Conservation (phyloP, 495 filamentous ascomycete genomes). For the Neurospora sp. region DNA sequence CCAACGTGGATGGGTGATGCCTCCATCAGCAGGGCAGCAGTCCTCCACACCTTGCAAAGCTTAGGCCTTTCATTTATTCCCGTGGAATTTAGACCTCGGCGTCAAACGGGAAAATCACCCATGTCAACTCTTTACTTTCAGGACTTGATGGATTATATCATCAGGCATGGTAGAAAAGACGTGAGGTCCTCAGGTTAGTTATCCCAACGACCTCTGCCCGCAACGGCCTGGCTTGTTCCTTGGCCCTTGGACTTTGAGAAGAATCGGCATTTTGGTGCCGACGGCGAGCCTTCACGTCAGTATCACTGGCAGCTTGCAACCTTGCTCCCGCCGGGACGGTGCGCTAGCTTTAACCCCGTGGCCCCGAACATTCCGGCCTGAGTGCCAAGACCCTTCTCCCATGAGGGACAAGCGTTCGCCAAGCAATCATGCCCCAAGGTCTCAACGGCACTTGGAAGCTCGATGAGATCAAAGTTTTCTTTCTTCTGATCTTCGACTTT, state of each 20-base stretch:
- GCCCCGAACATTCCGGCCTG: conserved; percentile 40
- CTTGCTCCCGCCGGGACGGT: neutral
- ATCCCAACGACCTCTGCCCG: neutral
- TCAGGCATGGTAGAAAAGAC: neutral
- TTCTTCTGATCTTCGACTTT: neutral
- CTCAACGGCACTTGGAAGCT: conserved; percentile 4
- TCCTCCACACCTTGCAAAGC: neutral
- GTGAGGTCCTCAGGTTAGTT: neutral
- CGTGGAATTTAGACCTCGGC: neutral
- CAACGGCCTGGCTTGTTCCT: neutral
- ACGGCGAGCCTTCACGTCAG: neutral
- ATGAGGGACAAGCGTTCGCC: conserved; percentile 17
- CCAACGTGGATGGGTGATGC: neutral
- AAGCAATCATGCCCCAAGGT: conserved; percentile 7
- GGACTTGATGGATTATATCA: neutral
- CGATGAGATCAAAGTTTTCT: neutral
- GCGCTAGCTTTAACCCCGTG: conserved; percentile 14
- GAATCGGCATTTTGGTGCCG: neutral
- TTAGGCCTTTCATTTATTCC: neutral
- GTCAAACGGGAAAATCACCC: neutral
- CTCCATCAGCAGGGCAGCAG: neutral
- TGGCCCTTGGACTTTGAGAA: neutral
- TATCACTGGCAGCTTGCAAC: neutral
- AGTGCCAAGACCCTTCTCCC: conserved; percentile 13
- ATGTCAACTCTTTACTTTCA: neutral